Percentiles rank a stretch among this genome's conserved stretches.
Conservation (phyloP, 129 eudicot genomes). For the Mikania micrantha region DNA sequence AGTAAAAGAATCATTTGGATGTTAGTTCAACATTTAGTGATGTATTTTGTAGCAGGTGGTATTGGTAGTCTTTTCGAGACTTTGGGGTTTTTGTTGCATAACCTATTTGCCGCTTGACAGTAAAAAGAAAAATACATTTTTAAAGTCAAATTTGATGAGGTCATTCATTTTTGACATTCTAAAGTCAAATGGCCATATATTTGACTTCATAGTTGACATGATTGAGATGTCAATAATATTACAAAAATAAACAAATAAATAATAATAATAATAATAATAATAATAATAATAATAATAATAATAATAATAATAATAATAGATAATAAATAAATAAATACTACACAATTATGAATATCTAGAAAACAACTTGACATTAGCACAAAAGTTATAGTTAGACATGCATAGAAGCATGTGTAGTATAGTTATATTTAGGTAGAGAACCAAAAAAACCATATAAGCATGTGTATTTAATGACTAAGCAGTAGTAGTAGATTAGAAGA, state of each 20-base stretch:
- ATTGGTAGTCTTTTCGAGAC: slow-evolving; percentile 14
- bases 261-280: too few relatives aligned
- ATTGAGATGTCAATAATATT: background rate
- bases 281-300: too few relatives aligned
- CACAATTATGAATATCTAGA: background rate
- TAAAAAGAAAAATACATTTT: slow-evolving; percentile 4
- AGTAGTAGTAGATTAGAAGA: too few relatives aligned
- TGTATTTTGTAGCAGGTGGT: slow-evolving; percentile 19
- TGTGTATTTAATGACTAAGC: too few relatives aligned
- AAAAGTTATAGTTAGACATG: slow-evolving; percentile 2
- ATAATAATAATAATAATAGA: too few relatives aligned
- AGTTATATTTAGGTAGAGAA: background rate
- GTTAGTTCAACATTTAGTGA: slow-evolving; percentile 28
- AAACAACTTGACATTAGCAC: background rate
- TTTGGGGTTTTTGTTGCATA: slow-evolving; percentile 13
- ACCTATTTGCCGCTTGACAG: slow-evolving; percentile 18
- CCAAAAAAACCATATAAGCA: too few relatives aligned
- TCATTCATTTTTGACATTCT: slow-evolving; percentile 15
- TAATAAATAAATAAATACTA: too few relatives aligned
- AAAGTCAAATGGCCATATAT: slow-evolving; percentile 19
- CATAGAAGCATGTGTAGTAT: too few relatives aligned
- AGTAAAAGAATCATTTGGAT: slow-evolving; percentile 16
- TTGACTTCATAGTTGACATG: slow-evolving; percentile 7
- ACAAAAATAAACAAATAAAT: background rate
- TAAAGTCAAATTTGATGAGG: slow-evolving; percentile 19